These are phyloP conservation scores for Coemansia sp. DNA, from an alignment of 192 early-diverging fungal species.

Conservation along the genomic window DNA sequence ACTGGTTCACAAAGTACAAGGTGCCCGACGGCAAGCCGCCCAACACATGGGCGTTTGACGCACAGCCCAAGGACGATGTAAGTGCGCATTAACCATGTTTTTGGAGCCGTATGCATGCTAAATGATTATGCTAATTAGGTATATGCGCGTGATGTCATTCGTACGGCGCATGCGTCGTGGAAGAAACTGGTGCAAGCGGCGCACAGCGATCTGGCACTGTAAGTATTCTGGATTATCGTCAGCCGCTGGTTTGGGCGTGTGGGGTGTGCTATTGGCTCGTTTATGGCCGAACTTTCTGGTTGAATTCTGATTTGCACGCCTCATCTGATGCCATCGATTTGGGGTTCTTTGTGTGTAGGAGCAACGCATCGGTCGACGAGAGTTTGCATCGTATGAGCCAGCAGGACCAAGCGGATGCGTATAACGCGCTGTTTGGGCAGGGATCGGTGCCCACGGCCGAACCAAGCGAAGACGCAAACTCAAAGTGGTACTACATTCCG, in stretches of 20 bases:
- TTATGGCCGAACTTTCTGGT: not conserved
- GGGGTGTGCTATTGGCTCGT: not conserved
- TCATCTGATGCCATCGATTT: no score
- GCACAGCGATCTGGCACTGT: constrained; percentile 21
- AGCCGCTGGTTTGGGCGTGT: not conserved
- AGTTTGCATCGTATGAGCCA: constrained; percentile 22
- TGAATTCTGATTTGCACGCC: no score
- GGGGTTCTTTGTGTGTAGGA: constrained; percentile 16
- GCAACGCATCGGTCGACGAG: constrained; percentile 26
- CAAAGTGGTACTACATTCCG: constrained; percentile 24
- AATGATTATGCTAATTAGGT: constrained; percentile 36
- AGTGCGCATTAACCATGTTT: not conserved
- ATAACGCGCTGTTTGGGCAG: constrained; percentile 18
- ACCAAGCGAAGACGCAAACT: not conserved
- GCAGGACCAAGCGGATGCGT: constrained; percentile 13
- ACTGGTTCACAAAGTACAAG: constrained; percentile 99
- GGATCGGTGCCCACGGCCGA: constrained; percentile 3
- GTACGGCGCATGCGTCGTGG: constrained; percentile 85
- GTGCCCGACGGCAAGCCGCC: constrained; percentile 99
- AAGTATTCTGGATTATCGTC: constrained; percentile 12
- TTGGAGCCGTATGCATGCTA: not conserved
- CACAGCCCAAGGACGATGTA: constrained; percentile 60
- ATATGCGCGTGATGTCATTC: constrained; percentile 84
- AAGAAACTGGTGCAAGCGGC: constrained; percentile 64
- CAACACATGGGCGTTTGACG: constrained; percentile 97